Evolutionary conservation across 2,329 filamentous ascomycete genomes (phyloP), one percentile per base, ranked within the genome.

Genomic region (Pyrenophora seminiperda): DNA sequence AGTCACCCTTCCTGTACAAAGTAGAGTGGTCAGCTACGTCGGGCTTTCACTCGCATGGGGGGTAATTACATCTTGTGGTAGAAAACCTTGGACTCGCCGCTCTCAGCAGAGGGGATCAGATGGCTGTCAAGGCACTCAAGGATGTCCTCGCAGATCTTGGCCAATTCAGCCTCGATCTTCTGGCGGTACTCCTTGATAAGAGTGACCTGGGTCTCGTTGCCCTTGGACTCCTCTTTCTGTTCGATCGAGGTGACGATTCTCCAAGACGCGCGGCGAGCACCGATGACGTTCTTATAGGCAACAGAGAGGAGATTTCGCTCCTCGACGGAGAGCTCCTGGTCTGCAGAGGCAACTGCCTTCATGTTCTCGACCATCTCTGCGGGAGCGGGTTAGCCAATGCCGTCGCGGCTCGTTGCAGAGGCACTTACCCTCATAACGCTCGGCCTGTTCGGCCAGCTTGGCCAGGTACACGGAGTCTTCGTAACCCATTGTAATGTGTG

Each of bases 311-410:
- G 89, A 82, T 97, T 97, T 76, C 92, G 90, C 85, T 97, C 92
- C 81, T 97, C 93, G 66, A 97, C 91, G 60, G 78, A 80, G 52
- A 82, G 77, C 72, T 82, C 80, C 73, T 80, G 78, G 70, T 82
- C 78, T 66, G 93, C 90, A 66, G 89, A 92, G 71, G 93, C 93
- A 72, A 97, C 93, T 67, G 90, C 87, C 87, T 97, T 97, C 93
- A 97, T 97, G 86, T 97, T 96, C 84, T 96, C 91, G 67, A 97
- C 93, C 93, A 97, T 97, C 81, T 97, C 93, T 97, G 78, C 51
- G 62, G 18, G 39, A 36, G 43, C 29, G 18, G 22, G 47, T 70
- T 53, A 70, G 62, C 44, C 41, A 33, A 43, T 47, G 11, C 20
- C 18, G 29, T 47, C 36, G 40, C 44, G 29, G 41, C 41, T 47